phyloP scores from a whole-genome alignment of 371 early-diverging fungal species.

The Sporodiniella umbellata region DNA sequence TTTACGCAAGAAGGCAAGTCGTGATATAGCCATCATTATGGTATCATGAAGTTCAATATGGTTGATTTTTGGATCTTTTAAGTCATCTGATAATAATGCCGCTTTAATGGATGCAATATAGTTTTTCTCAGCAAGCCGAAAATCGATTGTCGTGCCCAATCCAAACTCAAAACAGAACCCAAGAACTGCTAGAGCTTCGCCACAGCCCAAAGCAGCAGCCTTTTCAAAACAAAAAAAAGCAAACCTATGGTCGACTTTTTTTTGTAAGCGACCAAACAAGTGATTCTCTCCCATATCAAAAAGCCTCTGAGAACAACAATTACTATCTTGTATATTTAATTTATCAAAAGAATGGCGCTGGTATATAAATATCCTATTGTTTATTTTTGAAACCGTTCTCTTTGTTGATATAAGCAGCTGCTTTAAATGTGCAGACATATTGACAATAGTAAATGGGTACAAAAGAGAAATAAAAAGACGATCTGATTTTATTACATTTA shows the following conservation, averaged over 20 bases:
- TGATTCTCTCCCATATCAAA: constrained; percentile 45
- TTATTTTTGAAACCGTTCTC: background rate
- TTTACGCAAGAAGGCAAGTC: constrained; percentile 71
- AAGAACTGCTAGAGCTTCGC: constrained; percentile 50
- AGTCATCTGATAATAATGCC: background rate
- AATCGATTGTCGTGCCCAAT: constrained; percentile 57
- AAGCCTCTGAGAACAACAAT: constrained; percentile 3
- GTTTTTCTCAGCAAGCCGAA: constrained; percentile 51
- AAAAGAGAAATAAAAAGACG: background rate
- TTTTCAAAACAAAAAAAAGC: constrained; percentile 48
- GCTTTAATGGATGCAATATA: constrained; percentile 40
- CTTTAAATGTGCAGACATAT: background rate
- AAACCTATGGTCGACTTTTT: constrained; percentile 33
- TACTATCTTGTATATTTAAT: background rate
- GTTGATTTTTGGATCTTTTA: background rate
- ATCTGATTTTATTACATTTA: background rate
- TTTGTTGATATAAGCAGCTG: background rate
- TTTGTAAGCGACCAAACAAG: constrained; percentile 56
- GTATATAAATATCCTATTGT: background rate
- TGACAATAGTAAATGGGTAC: background rate
- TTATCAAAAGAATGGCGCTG: background rate
- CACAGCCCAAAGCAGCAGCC: constrained; percentile 29
- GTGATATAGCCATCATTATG: constrained; percentile 55
- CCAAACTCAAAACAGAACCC: constrained; percentile 84
- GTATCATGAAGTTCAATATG: constrained; percentile 20